Evolutionary conservation across 176 grass and related monocot genomes (phyloP).

Genomic region (Panicum miliaceum): DNA sequence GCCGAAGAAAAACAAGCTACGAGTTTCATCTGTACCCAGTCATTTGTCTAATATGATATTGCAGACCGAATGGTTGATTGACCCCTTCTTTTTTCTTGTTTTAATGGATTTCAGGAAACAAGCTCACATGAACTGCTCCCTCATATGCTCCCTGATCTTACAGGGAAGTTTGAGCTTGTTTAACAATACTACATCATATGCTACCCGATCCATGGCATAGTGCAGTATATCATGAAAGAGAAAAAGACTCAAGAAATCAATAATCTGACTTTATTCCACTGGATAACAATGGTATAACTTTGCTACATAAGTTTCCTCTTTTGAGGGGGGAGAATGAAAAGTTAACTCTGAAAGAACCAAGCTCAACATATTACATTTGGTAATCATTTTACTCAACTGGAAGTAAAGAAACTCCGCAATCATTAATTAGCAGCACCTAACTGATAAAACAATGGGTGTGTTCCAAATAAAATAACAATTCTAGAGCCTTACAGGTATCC

Average conservation of each 20-base stretch:
- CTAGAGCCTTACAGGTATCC: slow-evolving; percentile 81
- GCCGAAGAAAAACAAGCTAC: slow-evolving; percentile 54
- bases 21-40: slow-evolving; percentile 63
- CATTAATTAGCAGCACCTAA: slow-evolving; percentile 7
- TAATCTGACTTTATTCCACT: slow-evolving; percentile 29
- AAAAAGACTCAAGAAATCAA: slow-evolving; percentile 13
- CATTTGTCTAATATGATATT: slow-evolving; percentile 49
- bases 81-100: slow-evolving; percentile 26
- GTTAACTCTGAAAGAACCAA: slow-evolving; percentile 8
- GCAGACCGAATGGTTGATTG: slow-evolving; percentile 39
- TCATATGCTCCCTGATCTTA: slow-evolving; percentile 18
- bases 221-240: slow-evolving; percentile 26
- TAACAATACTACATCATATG: background rate
- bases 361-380: slow-evolving; percentile 50
- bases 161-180: background rate
- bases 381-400: slow-evolving; percentile 15
- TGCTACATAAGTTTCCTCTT: slow-evolving; percentile 43
- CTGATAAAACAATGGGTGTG: background rate
- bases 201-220: slow-evolving; percentile 8
- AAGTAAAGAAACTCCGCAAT: slow-evolving; percentile 25
- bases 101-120: slow-evolving; percentile 21
- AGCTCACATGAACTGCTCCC: background rate
- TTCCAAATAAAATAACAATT: slow-evolving; percentile 31
- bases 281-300: slow-evolving; percentile 17
- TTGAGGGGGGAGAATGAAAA: slow-evolving; percentile 7